Evolutionary conservation across 2,329 filamentous ascomycete genomes (phyloP).

Genomic region (Talaromyces pinophilus): DNA sequence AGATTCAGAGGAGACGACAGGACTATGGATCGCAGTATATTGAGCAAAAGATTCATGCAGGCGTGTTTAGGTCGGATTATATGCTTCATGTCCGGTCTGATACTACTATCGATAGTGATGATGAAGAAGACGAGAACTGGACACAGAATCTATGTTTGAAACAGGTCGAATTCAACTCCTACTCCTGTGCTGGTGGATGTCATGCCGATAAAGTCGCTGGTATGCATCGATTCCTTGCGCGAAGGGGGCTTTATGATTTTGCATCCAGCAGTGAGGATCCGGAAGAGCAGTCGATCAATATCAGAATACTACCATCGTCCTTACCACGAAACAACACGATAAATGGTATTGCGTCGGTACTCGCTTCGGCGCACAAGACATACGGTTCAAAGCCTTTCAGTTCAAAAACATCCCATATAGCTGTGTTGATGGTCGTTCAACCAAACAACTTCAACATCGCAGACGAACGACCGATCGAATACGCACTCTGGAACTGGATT

Average conservation of each 20-base stretch:
- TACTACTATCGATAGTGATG: background rate
- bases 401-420: constrained; percentile 28
- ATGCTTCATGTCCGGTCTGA: constrained; percentile 41
- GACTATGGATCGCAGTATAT: constrained; percentile 6
- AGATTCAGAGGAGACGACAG: constrained; percentile 31
- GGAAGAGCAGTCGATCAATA: background rate
- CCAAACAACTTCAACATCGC: constrained; percentile 49
- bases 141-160: constrained; percentile 33
- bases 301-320: constrained; percentile 17
- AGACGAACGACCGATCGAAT: constrained; percentile 51
- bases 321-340: constrained; percentile 40
- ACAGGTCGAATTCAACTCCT: constrained; percentile 52
- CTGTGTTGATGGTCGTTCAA: constrained; percentile 49
- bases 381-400: constrained; percentile 32
- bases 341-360: constrained; percentile 32
- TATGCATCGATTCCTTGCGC: constrained; percentile 45
- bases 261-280: background rate
- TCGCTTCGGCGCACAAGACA: constrained; percentile 37
- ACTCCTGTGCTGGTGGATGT: constrained; percentile 44
- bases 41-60: constrained; percentile 38
- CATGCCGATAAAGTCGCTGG: constrained; percentile 44
- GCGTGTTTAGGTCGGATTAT: constrained; percentile 49
- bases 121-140: constrained; percentile 5
- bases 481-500: constrained; percentile 39
- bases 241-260: constrained; percentile 30